Conservation (phyloP, 2,329 filamentous ascomycete species). For the Trichoderma sp. region DNA sequence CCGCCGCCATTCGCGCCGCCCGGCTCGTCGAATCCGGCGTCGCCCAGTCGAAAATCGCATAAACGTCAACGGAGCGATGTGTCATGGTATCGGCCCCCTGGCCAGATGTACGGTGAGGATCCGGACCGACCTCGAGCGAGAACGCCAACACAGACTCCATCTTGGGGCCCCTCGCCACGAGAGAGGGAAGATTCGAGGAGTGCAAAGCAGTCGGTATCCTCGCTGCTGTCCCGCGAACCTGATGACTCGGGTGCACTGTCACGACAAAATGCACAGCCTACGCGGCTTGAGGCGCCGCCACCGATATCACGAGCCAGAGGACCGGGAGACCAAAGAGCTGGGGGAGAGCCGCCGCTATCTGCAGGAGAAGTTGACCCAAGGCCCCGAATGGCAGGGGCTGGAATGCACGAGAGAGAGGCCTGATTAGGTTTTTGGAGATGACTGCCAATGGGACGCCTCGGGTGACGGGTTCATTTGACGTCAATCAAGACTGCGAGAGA, state of each 20-base stretch:
- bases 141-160: slow-evolving; percentile 22
- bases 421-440: neutral
- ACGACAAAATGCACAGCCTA: slow-evolving; percentile 9
- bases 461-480: slow-evolving; percentile 5
- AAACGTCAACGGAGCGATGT: slow-evolving; percentile 39
- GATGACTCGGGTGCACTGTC: neutral
- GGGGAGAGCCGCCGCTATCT: neutral
- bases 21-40: slow-evolving; percentile 26
- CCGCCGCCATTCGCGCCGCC: slow-evolving; percentile 32
- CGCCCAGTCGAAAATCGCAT: slow-evolving; percentile 31
- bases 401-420: slow-evolving; percentile 12
- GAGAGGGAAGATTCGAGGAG: slow-evolving; percentile 31
- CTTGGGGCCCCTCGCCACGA: slow-evolving; percentile 23
- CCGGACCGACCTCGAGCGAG: slow-evolving; percentile 22
- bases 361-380: slow-evolving; percentile 13
- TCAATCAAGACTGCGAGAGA: neutral
- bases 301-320: slow-evolving; percentile 10
- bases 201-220: slow-evolving; percentile 35
- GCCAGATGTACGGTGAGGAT: slow-evolving; percentile 25
- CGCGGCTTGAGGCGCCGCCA: slow-evolving; percentile 14
- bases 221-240: slow-evolving; percentile 29
- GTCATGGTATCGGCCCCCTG: slow-evolving; percentile 33
- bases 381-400: slow-evolving; percentile 7
- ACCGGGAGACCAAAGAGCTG: neutral
- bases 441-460: neutral